These are phyloP conservation scores for Lupinus albus DNA, from an alignment of 306 rosid genomes.

Conservation along the genomic window DNA sequence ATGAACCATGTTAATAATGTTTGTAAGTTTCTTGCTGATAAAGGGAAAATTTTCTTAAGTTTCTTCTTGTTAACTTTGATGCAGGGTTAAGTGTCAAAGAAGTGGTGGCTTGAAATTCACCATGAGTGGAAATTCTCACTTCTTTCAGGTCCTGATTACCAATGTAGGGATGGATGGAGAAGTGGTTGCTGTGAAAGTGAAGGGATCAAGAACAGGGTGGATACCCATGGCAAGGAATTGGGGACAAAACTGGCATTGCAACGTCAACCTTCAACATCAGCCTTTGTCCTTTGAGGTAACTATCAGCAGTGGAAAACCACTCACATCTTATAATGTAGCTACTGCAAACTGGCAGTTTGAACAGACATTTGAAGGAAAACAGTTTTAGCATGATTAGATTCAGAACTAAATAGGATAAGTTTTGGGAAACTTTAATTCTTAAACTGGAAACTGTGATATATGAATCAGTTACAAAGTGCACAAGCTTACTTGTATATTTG, in stretches of 20 bases:
- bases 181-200: slow-evolving; percentile 86
- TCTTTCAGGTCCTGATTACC: slow-evolving; percentile 79
- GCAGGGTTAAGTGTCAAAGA: slow-evolving; percentile 84
- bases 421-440: slow-evolving; percentile 37
- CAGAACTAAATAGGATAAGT: slow-evolving; percentile 3
- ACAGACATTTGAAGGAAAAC: slow-evolving; percentile 90
- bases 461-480: slow-evolving; percentile 35
- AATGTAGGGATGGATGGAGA: slow-evolving; percentile 91
- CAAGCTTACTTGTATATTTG: slow-evolving; percentile 42
- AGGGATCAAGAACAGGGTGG: slow-evolving; percentile 96
- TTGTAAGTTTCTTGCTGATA: slow-evolving; percentile 15
- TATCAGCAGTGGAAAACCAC: slow-evolving; percentile 66
- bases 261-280: slow-evolving; percentile 72
- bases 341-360: slow-evolving; percentile 75
- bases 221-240: slow-evolving; percentile 89
- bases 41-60: slow-evolving; percentile 15
- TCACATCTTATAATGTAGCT: slow-evolving; percentile 83
- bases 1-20: slow-evolving; percentile 18
- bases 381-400: slow-evolving; percentile 51
- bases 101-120: slow-evolving; percentile 69
- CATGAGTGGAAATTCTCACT: slow-evolving; percentile 73
- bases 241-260: slow-evolving; percentile 93
- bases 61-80: slow-evolving; percentile 38
- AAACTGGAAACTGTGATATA: slow-evolving; percentile 37
- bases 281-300: slow-evolving; percentile 95